A percentile compares a stretch with the other conserved stretches of the same genome.
Conservation (phyloP, 2,329 filamentous ascomycete species). For the Lachnellula occidentalis region DNA sequence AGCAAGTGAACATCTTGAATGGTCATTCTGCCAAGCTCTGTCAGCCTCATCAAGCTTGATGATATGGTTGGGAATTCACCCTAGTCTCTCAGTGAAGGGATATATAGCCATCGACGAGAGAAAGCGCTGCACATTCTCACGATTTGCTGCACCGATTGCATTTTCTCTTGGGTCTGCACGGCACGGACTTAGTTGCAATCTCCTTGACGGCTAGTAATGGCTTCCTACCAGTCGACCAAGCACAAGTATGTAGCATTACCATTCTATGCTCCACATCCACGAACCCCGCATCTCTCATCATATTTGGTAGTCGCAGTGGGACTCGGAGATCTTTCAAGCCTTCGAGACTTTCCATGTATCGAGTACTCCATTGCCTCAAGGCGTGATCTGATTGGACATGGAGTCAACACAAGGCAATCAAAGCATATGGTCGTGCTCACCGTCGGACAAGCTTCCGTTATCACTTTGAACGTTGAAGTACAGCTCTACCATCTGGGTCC, state of each 20-base stretch:
- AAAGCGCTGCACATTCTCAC: slow-evolving; percentile 48
- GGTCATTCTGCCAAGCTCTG: slow-evolving; percentile 42
- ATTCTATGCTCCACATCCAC: slow-evolving; percentile 61
- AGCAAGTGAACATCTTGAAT: slow-evolving; percentile 52
- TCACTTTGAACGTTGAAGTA: slow-evolving; percentile 83
- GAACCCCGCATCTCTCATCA: slow-evolving; percentile 49
- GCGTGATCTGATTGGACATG: slow-evolving; percentile 47
- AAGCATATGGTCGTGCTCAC: slow-evolving; percentile 34
- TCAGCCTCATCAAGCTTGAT: slow-evolving; percentile 10
- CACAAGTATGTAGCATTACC: slow-evolving; percentile 63
- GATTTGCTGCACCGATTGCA: slow-evolving; percentile 49
- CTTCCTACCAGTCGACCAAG: slow-evolving; percentile 59
- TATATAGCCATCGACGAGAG: slow-evolving; percentile 52
- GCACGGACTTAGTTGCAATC: background rate
- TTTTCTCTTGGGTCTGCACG: slow-evolving; percentile 43
- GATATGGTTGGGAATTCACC: slow-evolving; percentile 7
- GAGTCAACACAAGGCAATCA: slow-evolving; percentile 6
- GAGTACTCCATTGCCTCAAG: slow-evolving; percentile 61
- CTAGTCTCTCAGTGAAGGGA: slow-evolving; percentile 41
- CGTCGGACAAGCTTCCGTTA: slow-evolving; percentile 68
- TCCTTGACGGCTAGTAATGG: background rate
- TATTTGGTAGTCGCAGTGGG: slow-evolving; percentile 46
- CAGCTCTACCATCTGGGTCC: slow-evolving; percentile 84
- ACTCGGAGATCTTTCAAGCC: slow-evolving; percentile 62
- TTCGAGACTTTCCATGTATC: slow-evolving; percentile 57